Conservation (phyloP, 2,329 filamentous ascomycete genomes). For the Podosphaera fusca region DNA sequence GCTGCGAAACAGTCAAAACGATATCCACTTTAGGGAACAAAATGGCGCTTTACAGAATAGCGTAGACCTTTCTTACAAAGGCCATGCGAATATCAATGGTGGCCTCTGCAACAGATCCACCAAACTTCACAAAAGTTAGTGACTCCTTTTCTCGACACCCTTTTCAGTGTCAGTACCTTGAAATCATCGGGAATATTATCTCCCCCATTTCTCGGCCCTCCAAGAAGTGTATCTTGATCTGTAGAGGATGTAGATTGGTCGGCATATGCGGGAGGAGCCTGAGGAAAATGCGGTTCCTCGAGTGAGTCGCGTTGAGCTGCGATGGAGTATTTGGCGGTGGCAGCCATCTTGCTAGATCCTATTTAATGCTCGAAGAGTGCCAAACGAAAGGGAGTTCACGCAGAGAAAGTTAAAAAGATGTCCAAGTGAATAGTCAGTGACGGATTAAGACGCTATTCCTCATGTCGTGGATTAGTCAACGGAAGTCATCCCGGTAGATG, state of each 20-base stretch:
- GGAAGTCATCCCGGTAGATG: too few species aligned
- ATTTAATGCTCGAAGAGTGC: too few species aligned
- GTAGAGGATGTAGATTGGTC: conserved; percentile 29
- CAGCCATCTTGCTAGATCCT: conserved; percentile 29
- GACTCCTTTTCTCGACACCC: conserved; percentile 2
- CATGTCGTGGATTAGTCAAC: too few species aligned
- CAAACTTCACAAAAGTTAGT: conserved; percentile 35
- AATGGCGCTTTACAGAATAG: conserved; percentile 43
- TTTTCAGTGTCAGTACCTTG: conserved; percentile 35
- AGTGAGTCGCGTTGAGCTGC: conserved; percentile 75
- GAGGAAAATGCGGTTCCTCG: conserved; percentile 38
- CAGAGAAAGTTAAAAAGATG: too few species aligned
- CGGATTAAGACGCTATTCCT: too few species aligned
- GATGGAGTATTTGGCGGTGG: conserved; percentile 59
- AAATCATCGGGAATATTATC: conserved; percentile 94
- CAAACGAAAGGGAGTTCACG: too few species aligned
- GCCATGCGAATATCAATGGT: conserved; percentile 92
- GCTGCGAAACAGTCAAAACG: conserved; percentile 15
- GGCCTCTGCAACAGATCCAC: conserved; percentile 77
- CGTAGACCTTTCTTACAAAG: conserved; percentile 93
- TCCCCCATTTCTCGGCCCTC: conserved; percentile 54
- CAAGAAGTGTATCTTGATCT: conserved; percentile 30
- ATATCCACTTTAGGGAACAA: not conserved
- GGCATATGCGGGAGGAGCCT: conserved; percentile 67
- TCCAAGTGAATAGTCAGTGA: too few species aligned